phyloP scores from a whole-genome alignment of 1,284 basidiomycete genomes.

The Ustilago sp. region DNA sequence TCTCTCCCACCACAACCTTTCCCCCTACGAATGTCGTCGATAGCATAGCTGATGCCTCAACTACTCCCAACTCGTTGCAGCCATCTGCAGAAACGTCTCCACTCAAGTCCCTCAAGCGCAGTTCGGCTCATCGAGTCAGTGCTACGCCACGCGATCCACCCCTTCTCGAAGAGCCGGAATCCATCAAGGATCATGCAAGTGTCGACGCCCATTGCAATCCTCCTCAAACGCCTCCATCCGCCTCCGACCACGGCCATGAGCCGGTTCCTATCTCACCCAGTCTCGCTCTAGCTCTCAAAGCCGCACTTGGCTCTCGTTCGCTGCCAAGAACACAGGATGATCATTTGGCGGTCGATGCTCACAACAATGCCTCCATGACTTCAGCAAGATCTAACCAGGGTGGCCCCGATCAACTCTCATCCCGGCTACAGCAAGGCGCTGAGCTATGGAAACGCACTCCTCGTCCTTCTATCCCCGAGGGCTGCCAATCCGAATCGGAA shows the following conservation, averaged over 20 bases:
- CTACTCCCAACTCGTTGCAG: too few relatives aligned
- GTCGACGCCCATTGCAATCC: background rate
- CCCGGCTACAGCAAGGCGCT: background rate
- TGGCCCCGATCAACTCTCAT: background rate
- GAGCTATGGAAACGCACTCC: background rate
- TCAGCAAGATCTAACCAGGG: background rate
- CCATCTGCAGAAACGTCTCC: background rate
- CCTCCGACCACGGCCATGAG: conserved; percentile 17
- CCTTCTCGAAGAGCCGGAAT: conserved; percentile 21
- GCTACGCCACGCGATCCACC: conserved; percentile 26
- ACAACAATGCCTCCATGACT: background rate
- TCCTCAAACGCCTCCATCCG: conserved; percentile 3
- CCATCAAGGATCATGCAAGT: conserved; percentile 10
- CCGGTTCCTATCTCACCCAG: conserved; percentile 13
- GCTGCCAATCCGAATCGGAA: conserved; percentile 26
- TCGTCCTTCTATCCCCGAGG: background rate
- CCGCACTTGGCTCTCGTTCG: conserved; percentile 20
- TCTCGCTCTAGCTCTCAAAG: conserved; percentile 20
- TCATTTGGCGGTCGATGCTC: background rate
- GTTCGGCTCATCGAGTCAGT: conserved; percentile 17
- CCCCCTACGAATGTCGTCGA: background rate
- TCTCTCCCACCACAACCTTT: background rate
- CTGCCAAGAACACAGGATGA: conserved; percentile 4
- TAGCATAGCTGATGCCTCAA: background rate
- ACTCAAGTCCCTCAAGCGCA: conserved; percentile 3